Base-by-base conservation (phyloP, 192 early-diverging fungal species). In the Mortierella alpina region DNA sequence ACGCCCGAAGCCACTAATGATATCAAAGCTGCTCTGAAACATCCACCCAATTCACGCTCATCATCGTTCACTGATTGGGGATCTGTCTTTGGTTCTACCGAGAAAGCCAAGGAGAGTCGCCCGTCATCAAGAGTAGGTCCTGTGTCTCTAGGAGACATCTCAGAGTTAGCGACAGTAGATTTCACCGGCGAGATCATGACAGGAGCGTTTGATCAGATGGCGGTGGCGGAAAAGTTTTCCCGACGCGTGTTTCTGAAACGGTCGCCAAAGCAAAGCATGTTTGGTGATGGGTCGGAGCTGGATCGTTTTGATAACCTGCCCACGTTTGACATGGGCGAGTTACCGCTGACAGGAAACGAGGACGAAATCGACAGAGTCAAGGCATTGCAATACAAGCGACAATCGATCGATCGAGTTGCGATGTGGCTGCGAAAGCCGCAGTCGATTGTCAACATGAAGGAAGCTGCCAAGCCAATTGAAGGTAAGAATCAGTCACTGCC, bases 341-440 rank as follows among this genome's bases (percentile, higher is more conserved):
- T 31, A 31, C 31, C 31, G 1, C 31, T 31, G 17, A 17, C 51
- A n/a, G 39, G 59, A 70, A 18, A 18, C 18, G 54, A 47, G 44
- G 54, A 67, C 6, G 65, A 67, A 31, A 67, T 31, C 31, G 31
- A 2, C 31, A 31, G 31, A 31, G 31, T 31, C 31, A 31, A 31
- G 31, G 31, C 31, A 31, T 31, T 31, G 31, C 73, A 75, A 45
- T 58, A 42, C 4, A 42, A 63, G 20, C 45, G 68, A 41, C 75
- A 78, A 23, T 78, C 68, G 11, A 52, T 63, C 23, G 75, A 78
- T 22, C 62, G 75, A 45, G 75, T 78, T 7, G 50, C 67, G 10
- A 68, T 62, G 6, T 78, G 75, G 75, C 44, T 78, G 14, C 67
- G 75, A 31, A 78, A 78, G 18, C 75, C 75, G 41, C 74, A 77